These are phyloP conservation scores for Komagataella pastoris DNA, from an alignment of 805 yeast genomes.

Conservation along the genomic window DNA sequence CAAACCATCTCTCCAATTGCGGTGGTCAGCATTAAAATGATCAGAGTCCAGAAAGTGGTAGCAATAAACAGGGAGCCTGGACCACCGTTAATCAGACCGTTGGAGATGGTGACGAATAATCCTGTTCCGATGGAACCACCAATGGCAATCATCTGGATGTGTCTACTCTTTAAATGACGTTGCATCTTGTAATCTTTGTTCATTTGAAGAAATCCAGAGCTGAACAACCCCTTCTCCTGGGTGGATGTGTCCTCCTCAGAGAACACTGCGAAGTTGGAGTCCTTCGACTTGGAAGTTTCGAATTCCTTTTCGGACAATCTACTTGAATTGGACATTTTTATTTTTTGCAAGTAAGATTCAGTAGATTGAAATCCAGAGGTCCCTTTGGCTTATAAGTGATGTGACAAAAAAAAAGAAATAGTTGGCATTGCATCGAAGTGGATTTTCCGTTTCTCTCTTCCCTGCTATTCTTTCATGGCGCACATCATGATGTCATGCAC, in stretches of 20 bases:
- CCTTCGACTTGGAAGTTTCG: not conserved
- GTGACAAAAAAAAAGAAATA: not conserved
- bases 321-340: not conserved
- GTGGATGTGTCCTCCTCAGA: not conserved
- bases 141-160: slow-evolving; percentile 24
- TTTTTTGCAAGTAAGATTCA: not conserved
- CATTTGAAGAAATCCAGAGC: not conserved
- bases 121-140: slow-evolving; percentile 28
- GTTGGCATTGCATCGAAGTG: not conserved
- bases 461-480: not conserved
- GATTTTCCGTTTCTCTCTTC: not conserved
- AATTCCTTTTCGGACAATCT: not conserved
- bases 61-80: slow-evolving; percentile 20
- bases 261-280: not conserved
- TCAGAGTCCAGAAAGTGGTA: slow-evolving; percentile 18
- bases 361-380: not conserved
- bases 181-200: slow-evolving; percentile 16
- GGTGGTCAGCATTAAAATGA: slow-evolving; percentile 19
- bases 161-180: slow-evolving; percentile 22
- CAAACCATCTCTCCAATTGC: slow-evolving; percentile 24
- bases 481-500: not conserved
- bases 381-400: not conserved
- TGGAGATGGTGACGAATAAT: slow-evolving; percentile 22
- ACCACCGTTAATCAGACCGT: slow-evolving; percentile 21
- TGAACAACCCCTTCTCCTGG: not conserved